A percentile compares a stretch with the other conserved stretches of the same genome.
phyloP scores from a whole-genome alignment of 805 yeast species.

The Metschnikowia borealis region DNA sequence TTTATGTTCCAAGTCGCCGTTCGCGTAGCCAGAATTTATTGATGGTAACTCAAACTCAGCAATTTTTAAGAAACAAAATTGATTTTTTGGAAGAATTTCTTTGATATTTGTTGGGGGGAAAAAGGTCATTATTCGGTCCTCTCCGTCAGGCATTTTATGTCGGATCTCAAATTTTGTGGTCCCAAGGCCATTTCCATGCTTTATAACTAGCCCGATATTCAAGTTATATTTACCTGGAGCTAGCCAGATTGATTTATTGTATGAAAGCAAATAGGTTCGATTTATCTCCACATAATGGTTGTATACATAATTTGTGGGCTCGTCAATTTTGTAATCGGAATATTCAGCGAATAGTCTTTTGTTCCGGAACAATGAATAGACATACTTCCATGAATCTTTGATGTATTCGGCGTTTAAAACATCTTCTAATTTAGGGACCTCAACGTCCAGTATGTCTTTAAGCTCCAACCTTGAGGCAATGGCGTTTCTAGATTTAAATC shows the following conservation, averaged over 20 bases:
- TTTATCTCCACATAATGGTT: constrained; percentile 47
- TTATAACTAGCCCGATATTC: constrained; percentile 49
- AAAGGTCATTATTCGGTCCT: constrained; percentile 33
- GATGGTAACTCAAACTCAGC: constrained; percentile 44
- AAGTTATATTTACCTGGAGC: constrained; percentile 49
- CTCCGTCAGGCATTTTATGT: constrained; percentile 25
- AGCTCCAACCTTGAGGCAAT: constrained; percentile 28
- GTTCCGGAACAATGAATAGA: constrained; percentile 48
- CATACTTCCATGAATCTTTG: constrained; percentile 53
- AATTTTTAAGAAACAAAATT: constrained; percentile 46
- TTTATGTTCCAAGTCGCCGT: constrained; percentile 9
- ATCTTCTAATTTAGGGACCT: not conserved
- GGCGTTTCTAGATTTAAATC: constrained; percentile 24
- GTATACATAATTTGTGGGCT: constrained; percentile 42
- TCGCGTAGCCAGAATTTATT: not conserved
- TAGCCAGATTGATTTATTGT: constrained; percentile 42
- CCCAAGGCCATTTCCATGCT: constrained; percentile 53
- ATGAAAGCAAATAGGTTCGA: constrained; percentile 47
- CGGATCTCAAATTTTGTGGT: constrained; percentile 51
- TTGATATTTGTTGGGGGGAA: constrained; percentile 56
- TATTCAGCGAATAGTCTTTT: constrained; percentile 51
- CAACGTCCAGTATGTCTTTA: constrained; percentile 16
- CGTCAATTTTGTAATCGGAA: constrained; percentile 42
- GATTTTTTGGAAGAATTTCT: constrained; percentile 52
- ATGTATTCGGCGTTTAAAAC: constrained; percentile 23